Evolutionary conservation across 2,329 filamentous ascomycete species (phyloP).

Genomic region (Apiospora saccharicola): DNA sequence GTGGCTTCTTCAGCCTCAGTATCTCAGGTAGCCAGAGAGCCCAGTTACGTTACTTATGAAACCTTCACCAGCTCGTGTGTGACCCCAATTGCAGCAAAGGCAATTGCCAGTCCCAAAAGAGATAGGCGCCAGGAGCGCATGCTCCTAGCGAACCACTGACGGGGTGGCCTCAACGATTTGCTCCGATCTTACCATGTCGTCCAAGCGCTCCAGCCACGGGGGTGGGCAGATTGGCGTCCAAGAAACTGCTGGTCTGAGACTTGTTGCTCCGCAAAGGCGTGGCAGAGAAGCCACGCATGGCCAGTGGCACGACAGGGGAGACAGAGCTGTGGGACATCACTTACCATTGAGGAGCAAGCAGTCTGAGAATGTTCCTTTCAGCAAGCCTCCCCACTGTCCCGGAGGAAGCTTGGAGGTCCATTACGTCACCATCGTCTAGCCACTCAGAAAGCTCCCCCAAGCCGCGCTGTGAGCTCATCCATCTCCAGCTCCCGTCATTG

Average conservation of each 20-base stretch:
- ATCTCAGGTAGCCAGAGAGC: background rate
- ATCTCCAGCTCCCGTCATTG: slow-evolving; percentile 16
- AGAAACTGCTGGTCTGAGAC: slow-evolving; percentile 16
- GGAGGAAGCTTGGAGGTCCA: slow-evolving; percentile 21
- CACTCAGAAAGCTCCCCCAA: slow-evolving; percentile 23
- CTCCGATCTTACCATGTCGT: background rate
- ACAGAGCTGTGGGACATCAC: background rate
- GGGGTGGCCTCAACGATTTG: slow-evolving; percentile 20
- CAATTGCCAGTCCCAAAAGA: slow-evolving; percentile 13
- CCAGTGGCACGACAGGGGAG: background rate
- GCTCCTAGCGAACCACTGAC: slow-evolving; percentile 30
- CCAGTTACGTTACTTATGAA: background rate
- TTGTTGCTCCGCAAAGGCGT: background rate
- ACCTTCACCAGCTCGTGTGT: background rate
- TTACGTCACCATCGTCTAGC: slow-evolving; percentile 26
- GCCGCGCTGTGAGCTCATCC: slow-evolving; percentile 9
- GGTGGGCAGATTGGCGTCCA: background rate
- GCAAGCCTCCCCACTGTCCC: slow-evolving; percentile 2
- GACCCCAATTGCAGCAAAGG: slow-evolving; percentile 3
- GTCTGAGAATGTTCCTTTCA: background rate
- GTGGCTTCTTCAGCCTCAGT: background rate
- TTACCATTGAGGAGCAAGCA: background rate
- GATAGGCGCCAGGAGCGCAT: slow-evolving; percentile 28
- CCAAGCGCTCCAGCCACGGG: slow-evolving; percentile 14
- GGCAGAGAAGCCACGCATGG: background rate